Evolutionary conservation across 768 basidiomycete genomes (phyloP), one percentile per base, ranked within the genome.

Genomic region (Pholiota conissans): DNA sequence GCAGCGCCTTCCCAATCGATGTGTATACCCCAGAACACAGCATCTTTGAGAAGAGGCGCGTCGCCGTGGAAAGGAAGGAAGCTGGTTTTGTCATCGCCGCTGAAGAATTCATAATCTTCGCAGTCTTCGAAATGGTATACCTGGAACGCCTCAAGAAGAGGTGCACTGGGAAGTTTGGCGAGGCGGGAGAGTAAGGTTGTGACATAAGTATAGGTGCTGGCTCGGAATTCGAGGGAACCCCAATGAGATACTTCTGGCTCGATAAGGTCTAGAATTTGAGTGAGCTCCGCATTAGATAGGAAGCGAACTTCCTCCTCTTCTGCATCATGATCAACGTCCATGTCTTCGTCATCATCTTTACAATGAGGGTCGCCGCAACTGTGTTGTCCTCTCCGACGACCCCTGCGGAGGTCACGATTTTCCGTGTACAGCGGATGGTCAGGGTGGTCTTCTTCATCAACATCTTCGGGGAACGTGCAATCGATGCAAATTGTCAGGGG

Each of bases 21-120:
- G 59, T 89, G 89, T 4, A 90, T 84, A 35, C 87, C 89, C 84
- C 85, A 89, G 26, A 91, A 73, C 9, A 74, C 72, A 30, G 83
- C 69, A 3, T 71, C 63, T 18, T 67, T 71, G 13, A 91, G 72
- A 7, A 73, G 76, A 1, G 90, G 90, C 16, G 77, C 77, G 24
- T 79, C 77, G 2, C 81, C 76, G 53, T 82, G 75, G 63, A 90
- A 85, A 16, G 82, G 75, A 10, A 77, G 71, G 60, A 79, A 78
- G 20, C 71, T 71, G 9, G 71, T 73, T 42, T 68, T 70, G 46
- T 82, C 73, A 18, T 75, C 70, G 16, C 71, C 67, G 3, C 60
- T 57, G 71, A 85, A 83, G 5, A 55, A 56, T 2, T 73, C 74
- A 34, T 70, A 69, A 34, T 73, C 70, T 3, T 81, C 79, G 56